Conservation (phyloP, 2,329 filamentous ascomycete genomes). For the Aureobasidium sp. region DNA sequence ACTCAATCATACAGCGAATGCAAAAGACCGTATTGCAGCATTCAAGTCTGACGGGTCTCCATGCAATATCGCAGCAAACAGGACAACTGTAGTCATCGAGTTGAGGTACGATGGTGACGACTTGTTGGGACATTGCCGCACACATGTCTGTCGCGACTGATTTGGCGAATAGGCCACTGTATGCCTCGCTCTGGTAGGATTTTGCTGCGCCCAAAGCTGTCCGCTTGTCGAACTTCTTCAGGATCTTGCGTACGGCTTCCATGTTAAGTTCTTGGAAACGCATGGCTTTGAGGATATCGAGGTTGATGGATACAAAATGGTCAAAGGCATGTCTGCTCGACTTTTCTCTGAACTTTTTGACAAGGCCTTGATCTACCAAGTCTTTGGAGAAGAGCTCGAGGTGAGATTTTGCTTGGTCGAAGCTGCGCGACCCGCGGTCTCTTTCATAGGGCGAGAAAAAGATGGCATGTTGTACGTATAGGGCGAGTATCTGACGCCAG, state of each 20-base stretch:
- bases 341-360: conserved; percentile 69
- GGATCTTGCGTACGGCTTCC: conserved; percentile 80
- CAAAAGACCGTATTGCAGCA: conserved; percentile 82
- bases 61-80: conserved; percentile 82
- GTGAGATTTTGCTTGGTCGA: conserved; percentile 70
- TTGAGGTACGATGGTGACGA: conserved; percentile 80
- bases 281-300: conserved; percentile 79
- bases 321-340: conserved; percentile 71
- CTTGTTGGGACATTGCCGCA: conserved; percentile 74
- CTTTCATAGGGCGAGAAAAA: conserved; percentile 84
- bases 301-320: conserved; percentile 78
- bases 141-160: conserved; percentile 80
- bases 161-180: conserved; percentile 69
- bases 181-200: conserved; percentile 45
- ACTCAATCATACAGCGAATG: conserved; percentile 82
- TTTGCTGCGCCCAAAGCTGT: conserved; percentile 77
- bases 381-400: conserved; percentile 78
- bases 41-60: conserved; percentile 79
- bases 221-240: conserved; percentile 94
- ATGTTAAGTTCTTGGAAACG: conserved; percentile 89
- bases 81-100: conserved; percentile 88
- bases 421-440: conserved; percentile 73
- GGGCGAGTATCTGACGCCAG: conserved; percentile 85
- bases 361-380: conserved; percentile 65
- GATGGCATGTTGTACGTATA: conserved; percentile 82